phyloP scores from a whole-genome alignment of 768 basidiomycete species.

The Suillus weaverae region DNA sequence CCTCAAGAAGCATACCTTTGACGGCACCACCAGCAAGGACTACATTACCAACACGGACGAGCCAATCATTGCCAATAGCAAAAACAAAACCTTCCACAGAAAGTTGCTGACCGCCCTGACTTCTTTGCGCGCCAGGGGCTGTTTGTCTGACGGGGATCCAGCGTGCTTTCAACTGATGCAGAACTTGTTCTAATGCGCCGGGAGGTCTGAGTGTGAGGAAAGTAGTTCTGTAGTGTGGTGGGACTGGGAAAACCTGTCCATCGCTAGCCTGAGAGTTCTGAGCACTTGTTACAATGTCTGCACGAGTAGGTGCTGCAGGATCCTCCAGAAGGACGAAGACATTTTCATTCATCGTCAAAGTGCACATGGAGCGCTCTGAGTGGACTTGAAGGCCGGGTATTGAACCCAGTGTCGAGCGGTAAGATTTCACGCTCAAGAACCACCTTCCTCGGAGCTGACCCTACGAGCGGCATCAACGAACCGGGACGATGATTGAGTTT shows the following conservation, averaged over 20 bases:
- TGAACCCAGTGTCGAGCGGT: constrained; percentile 68
- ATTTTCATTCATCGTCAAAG: constrained; percentile 77
- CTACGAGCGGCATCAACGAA: constrained; percentile 37
- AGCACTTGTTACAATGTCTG: constrained; percentile 45
- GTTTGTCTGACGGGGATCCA: constrained; percentile 71
- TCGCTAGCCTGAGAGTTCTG: constrained; percentile 33
- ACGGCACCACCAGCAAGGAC: constrained; percentile 70
- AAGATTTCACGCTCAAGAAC: constrained; percentile 70
- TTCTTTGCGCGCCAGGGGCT: constrained; percentile 39
- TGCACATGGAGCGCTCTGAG: constrained; percentile 69
- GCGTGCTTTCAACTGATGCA: constrained; percentile 70
- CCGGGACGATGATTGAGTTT: constrained; percentile 8
- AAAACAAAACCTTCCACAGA: constrained; percentile 73
- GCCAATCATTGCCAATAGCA: constrained; percentile 78
- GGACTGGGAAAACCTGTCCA: constrained; percentile 23
- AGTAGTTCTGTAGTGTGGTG: constrained; percentile 69
- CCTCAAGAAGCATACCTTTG: constrained; percentile 86
- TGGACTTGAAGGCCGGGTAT: constrained; percentile 49
- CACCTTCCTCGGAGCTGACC: constrained; percentile 63
- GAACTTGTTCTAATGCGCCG: constrained; percentile 70
- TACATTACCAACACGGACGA: constrained; percentile 79
- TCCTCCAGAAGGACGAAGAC: constrained; percentile 82
- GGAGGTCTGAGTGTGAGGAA: constrained; percentile 76
- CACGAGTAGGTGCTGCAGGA: constrained; percentile 65
- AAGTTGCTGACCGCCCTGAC: constrained; percentile 63